phyloP scores from a whole-genome alignment of 345 rosid species.

The Zanthoxylum bungeanum region DNA sequence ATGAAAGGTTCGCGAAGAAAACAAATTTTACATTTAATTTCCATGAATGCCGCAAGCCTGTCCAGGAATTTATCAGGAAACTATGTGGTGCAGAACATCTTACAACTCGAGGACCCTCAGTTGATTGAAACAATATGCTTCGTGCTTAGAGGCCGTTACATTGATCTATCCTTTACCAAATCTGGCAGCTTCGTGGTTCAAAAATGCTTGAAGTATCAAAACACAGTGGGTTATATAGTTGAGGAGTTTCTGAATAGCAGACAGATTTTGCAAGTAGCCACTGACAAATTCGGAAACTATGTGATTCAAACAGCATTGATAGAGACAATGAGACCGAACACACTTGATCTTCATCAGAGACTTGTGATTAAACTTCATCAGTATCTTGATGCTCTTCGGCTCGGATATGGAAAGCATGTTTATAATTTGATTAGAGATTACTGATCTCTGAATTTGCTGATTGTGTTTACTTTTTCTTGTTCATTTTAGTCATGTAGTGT shows the following conservation, averaged over 20 bases:
- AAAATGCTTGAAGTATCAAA: constrained; percentile 10
- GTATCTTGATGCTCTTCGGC: background rate
- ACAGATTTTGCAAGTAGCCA: constrained; percentile 13
- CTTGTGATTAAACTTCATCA: constrained; percentile 6
- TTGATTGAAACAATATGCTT: constrained; percentile 3
- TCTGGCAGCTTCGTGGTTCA: constrained; percentile 29
- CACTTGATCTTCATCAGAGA: background rate
- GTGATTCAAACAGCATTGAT: constrained; percentile 30
- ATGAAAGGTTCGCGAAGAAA: constrained; percentile 14
- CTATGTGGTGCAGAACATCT: constrained; percentile 24
- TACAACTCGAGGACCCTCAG: constrained; percentile 2
- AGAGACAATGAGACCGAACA: constrained; percentile 2
- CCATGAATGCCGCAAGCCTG: constrained; percentile 2
- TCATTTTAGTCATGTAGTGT: too few species aligned
- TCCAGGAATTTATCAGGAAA: constrained; percentile 21
- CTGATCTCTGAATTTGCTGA: too few species aligned
- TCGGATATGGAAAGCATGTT: constrained; percentile 23
- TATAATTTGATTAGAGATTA: background rate
- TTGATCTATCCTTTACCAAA: constrained; percentile 16
- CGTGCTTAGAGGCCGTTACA: constrained; percentile 8
- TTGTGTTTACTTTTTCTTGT: too few species aligned
- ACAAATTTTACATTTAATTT: constrained; percentile 6
- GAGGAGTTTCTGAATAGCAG: constrained; percentile 10
- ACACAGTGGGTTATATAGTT: background rate
- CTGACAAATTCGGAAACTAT: constrained; percentile 24